These are phyloP conservation scores for Endoconidiophora laricicola DNA, from an alignment of 2,329 filamentous ascomycete species.

Conservation along the genomic window DNA sequence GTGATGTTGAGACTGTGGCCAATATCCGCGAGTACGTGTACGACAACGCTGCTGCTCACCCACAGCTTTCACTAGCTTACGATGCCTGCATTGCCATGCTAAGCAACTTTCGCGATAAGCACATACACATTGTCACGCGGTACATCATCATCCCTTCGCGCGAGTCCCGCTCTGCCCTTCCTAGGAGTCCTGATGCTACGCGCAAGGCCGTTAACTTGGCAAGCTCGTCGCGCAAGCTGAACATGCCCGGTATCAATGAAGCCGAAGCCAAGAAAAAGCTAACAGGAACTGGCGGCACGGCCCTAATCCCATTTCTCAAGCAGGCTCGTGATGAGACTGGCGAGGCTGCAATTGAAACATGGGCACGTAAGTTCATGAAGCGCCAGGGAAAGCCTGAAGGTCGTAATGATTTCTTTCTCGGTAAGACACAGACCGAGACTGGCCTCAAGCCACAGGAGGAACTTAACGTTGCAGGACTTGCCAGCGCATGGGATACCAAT, in stretches of 20 bases:
- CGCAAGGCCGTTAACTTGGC: conserved; percentile 43
- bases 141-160: conserved; percentile 87
- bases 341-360: conserved; percentile 63
- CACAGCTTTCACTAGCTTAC: conserved; percentile 60
- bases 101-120: conserved; percentile 65
- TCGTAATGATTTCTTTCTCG: conserved; percentile 39
- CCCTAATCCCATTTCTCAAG: conserved; percentile 87
- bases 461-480: conserved; percentile 47
- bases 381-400: conserved; percentile 32
- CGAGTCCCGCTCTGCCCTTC: conserved; percentile 49
- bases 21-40: conserved; percentile 74
- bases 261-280: conserved; percentile 24
- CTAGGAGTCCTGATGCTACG: conserved; percentile 37
- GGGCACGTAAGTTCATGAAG: conserved; percentile 42
- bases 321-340: conserved; percentile 93
- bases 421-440: conserved; percentile 29
- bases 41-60: conserved; percentile 41
- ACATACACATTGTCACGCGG: conserved; percentile 88
- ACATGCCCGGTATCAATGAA: conserved; percentile 8
- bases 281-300: conserved; percentile 82
- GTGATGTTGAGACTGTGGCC: conserved; percentile 59
- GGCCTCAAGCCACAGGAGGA: conserved; percentile 23
- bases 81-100: conserved; percentile 70
- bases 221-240: conserved; percentile 32
- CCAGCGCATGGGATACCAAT: conserved; percentile 78